Evolutionary conservation across 208 protist species (phyloP), one percentile per base, ranked within the genome.

Genomic region (Leishmania gerbilli): DNA sequence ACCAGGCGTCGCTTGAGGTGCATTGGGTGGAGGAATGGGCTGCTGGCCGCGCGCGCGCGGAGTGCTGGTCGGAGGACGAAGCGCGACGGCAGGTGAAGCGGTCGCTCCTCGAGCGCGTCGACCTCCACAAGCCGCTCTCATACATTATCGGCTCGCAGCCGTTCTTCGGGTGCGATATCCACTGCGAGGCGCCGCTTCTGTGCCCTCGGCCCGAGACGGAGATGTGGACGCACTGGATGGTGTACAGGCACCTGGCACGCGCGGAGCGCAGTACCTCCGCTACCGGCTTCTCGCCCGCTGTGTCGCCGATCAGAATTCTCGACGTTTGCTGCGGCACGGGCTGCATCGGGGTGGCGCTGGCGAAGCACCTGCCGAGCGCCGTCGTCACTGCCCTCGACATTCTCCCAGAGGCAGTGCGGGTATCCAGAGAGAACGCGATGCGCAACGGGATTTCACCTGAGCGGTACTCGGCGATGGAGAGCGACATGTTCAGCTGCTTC

Each of bases 291-390:
- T 21, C 34, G 19, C 34, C 11, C 4, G 13, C 34, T 21, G 56
- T 0, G 0, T 6, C 64, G 49, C 72, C 79, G n/a, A 24, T 96
- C 17, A 76, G 76, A 1, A 88, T 98, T 47, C 87, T 98, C 15
- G 95, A 98, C 79, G 88, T 98, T 83, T 96, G 95, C 81, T 92
- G 90, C 76, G 95, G 95, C 76, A 97, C 93, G 13, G 95, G 95
- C 42, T 98, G 95, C 83, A 91, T 98, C 60, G 95, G 95, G 47
- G 90, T 98, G 45, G 89, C 95, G 2, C 85, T 98, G 37, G 95
- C 95, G 1, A 94, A 91, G 79, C 86, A 95, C 79, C 74, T 93
- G 11, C 88, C 91, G 1, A 64, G 68, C 27, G 87, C 87, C 45
- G 68, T 85, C 27, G 88, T 98, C 21, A 83, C 89, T 17, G 92